Evolutionary conservation across 495 filamentous ascomycete genomes (phyloP), one percentile per base, ranked within the genome.

Genomic region (Lindgomyces ingoldianus): DNA sequence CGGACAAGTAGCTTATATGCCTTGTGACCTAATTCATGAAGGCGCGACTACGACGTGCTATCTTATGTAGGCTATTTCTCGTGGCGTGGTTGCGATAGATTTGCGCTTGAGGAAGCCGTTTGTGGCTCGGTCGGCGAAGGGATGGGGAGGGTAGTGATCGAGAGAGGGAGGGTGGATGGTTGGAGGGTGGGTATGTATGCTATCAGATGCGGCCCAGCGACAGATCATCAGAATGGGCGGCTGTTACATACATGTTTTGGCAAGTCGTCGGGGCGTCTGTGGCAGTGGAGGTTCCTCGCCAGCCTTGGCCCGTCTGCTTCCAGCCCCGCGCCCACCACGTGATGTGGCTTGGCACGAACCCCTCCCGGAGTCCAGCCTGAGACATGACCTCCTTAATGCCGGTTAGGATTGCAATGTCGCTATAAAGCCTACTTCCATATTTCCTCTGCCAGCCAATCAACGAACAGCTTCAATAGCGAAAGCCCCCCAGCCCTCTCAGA

Each of bases 401-500:
- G n/a, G n/a, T n/a, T n/a, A n/a, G n/a, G n/a, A n/a, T n/a, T n/a
- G n/a, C n/a, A n/a, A n/a, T n/a, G n/a, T n/a, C n/a, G n/a, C n/a
- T n/a, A n/a, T n/a, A n/a, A n/a, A n/a, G n/a, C n/a, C n/a, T n/a
- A n/a, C n/a, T n/a, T n/a, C n/a, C n/a, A n/a, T n/a, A n/a, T n/a
- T n/a, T n/a, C n/a, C n/a, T n/a, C n/a, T n/a, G n/a, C n/a, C n/a
- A n/a, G n/a, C n/a, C n/a, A 39, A 39, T 39, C 6, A 6, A 39
- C 14, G 33, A 39, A 6, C 2, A 14, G 16, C 21, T 14, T 8
- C 33, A 16, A 33, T 26, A 36, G 12, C 22, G 12, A 30, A n/a
- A 14, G 22, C 9, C n/a, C 27, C 16, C 14, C 26, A 3, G 46
- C n/a, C 57, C 45, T 18, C 1, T 70, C 51, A 90, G 68, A 90